A percentile compares a stretch with the other conserved stretches of the same genome.
phyloP scores from a whole-genome alignment of 1,284 basidiomycete genomes.

The Melampsora abietis-canadensis region DNA sequence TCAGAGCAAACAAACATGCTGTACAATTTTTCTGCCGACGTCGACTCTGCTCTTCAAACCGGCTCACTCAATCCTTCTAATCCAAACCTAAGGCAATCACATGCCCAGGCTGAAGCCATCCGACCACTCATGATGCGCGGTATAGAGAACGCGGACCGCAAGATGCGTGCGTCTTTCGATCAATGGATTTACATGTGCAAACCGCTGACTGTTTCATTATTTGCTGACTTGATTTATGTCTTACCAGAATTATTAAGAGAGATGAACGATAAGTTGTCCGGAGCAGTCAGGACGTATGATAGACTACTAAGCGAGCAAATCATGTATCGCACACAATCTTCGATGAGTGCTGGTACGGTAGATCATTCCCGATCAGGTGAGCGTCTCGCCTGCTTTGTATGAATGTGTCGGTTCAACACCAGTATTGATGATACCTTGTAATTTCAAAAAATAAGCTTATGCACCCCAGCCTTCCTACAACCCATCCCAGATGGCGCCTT shows the following conservation, averaged over 20 bases:
- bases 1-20: conserved; percentile 22
- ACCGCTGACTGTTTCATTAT: conserved; percentile 3
- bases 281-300: conserved; percentile 87
- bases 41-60: conserved; percentile 22
- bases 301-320: conserved; percentile 79
- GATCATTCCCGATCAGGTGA: too few species aligned
- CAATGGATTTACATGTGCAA: not conserved
- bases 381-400: too few species aligned
- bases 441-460: too few species aligned
- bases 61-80: conserved; percentile 26
- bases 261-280: conserved; percentile 88
- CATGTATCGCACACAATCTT: conserved; percentile 45
- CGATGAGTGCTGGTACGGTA: not conserved
- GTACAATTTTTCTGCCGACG: conserved; percentile 34
- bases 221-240: conserved; percentile 31
- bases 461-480: too few species aligned
- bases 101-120: conserved; percentile 22
- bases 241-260: conserved; percentile 72
- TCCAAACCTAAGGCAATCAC: conserved; percentile 3
- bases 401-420: too few species aligned
- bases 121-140: conserved; percentile 78
- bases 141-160: conserved; percentile 78
- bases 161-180: conserved; percentile 67
- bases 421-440: too few species aligned
- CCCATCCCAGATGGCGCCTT: too few species aligned